Base-by-base conservation (phyloP, 1,284 basidiomycete genomes). In the Apiotrichum gamsii region DNA sequence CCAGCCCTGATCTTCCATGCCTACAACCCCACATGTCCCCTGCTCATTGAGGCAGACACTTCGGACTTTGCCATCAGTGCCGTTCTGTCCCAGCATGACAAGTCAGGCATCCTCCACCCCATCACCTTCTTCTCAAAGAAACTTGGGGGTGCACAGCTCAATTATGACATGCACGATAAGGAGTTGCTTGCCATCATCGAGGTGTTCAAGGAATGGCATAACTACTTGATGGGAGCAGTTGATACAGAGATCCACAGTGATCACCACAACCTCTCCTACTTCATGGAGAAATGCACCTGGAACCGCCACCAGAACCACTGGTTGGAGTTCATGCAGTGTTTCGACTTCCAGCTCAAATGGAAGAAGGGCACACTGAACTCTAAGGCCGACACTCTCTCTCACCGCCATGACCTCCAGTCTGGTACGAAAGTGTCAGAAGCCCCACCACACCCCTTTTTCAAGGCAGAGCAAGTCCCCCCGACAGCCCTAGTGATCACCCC, bases 81-180 rank as follows among this genome's bases (percentile, higher is more conserved):
- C 2, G n/a, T 49, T 16, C 33, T 52, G 3, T 45, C 41, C 13
- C 47, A 52, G 16, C 53, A 14, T 15, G 1, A 51, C 64, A 49
- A 56, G 21, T 59, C 58, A 5, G 30, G 48, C n/a, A n/a, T n/a
- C n/a, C 62, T 64, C 39, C 65, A 72, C 29, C 73, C 72, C 6
- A 52, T 75, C 2, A 67, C 61, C 0, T 74, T 72, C 55, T 55
- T 65, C 21, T 74, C 71, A 4, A 52, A 60, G 3, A 64, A 57
- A 14, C 51, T 75, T 32, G 42, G 20, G 4, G 35, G 61, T 1
- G 52, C 69, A 0, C 70, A 77, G 59, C 42, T 57, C 5, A 78
- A 78, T 54, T 80, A 78, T 56, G 64, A 73, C 18, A 74, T 76
- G 29, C 72, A 77, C 15, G 74, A 81, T 54, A 65, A 72, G 45